Base-by-base conservation (phyloP, 257 asterid species). In the Misopates orontium region DNA sequence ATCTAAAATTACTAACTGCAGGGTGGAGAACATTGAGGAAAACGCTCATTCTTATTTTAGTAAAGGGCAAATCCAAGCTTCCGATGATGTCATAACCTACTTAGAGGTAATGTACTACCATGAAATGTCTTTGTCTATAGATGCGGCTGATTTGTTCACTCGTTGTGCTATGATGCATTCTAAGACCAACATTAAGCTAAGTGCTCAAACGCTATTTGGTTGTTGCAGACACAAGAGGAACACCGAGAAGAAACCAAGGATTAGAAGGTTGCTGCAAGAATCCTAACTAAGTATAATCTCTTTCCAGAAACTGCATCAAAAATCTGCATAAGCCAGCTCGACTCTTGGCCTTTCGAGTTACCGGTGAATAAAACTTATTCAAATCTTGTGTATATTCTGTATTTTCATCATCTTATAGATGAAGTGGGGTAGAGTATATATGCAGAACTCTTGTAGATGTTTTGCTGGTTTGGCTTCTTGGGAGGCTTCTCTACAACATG, bases 11-110 rank as follows among this genome's bases (percentile, higher is more conserved):
- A 14, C 64, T 54, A 40, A 68, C 56, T 74, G 74, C 84, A 92
- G 97, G 85, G 80, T 92, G 82, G 97, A 87, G 40, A 82, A 80
- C 60, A 92, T 92, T 18, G 98, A 92, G 74, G 97, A 89, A 77
- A 84, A 85, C 71, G 96, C 87, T 54, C 85, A 80, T 56, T 80
- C 86, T 36, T 92, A 92, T 75, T 82, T 84, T 53, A 79, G 95
- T 49, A 66, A 63, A 21, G 97, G 98, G 19, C 81, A 81, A 70
- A 83, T 82, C 67, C 87, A 69, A 69, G 84, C 90, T 74, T 83
- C 91, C 44, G 73, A 84, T 39, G 91, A 85, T 71, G 89, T 87
- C 71, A 78, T 28, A 71, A 36, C 72, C 81, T 84, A 74, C 77
- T 75, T 85, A 62, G 86, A 81, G 93, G 97, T 89, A 83, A 70